Percentiles rank a stretch among this genome's conserved stretches.
phyloP scores from a whole-genome alignment of 1,284 basidiomycete species.

The Moesziomyces antarcticus region DNA sequence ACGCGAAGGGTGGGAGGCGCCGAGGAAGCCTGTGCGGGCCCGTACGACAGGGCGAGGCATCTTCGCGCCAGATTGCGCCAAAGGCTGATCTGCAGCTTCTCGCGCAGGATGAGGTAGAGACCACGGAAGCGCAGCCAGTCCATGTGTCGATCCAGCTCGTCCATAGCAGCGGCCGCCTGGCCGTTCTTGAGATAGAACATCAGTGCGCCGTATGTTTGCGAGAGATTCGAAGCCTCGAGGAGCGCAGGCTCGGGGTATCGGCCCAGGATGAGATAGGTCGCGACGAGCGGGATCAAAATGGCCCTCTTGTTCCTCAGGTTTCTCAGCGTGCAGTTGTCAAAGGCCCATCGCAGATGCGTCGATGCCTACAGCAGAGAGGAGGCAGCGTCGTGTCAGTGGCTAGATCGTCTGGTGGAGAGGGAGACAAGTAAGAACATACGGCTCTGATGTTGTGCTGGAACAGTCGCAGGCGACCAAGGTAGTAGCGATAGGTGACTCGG shows the following conservation, averaged over 20 bases:
- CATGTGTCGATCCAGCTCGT: constrained; percentile 61
- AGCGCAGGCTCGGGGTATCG: constrained; percentile 63
- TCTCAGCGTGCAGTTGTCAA: constrained; percentile 62
- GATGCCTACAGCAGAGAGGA: constrained; percentile 51
- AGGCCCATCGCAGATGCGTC: constrained; percentile 67
- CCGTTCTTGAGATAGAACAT: constrained; percentile 58
- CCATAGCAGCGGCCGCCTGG: constrained; percentile 56
- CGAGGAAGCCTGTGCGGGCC: constrained; percentile 18
- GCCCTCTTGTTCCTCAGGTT: constrained; percentile 63
- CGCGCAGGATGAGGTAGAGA: constrained; percentile 67
- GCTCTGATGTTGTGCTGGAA: constrained; percentile 68
- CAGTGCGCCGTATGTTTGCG: constrained; percentile 52
- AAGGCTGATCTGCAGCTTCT: constrained; percentile 68
- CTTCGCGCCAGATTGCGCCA: constrained; percentile 69
- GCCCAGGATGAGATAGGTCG: constrained; percentile 68
- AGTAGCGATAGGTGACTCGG: constrained; percentile 68
- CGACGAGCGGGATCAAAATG: constrained; percentile 68
- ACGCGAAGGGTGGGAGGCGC: constrained; percentile 67
- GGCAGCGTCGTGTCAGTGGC: background rate
- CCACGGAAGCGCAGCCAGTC: constrained; percentile 66
- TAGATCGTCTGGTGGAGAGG: background rate
- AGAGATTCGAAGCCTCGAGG: constrained; percentile 60
- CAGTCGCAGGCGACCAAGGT: constrained; percentile 68
- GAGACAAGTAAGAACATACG: constrained; percentile 28
- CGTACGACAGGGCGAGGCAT: constrained; percentile 36